phyloP scores from a whole-genome alignment of 108 stramenopile species.

The Cyclotella cryptica region DNA sequence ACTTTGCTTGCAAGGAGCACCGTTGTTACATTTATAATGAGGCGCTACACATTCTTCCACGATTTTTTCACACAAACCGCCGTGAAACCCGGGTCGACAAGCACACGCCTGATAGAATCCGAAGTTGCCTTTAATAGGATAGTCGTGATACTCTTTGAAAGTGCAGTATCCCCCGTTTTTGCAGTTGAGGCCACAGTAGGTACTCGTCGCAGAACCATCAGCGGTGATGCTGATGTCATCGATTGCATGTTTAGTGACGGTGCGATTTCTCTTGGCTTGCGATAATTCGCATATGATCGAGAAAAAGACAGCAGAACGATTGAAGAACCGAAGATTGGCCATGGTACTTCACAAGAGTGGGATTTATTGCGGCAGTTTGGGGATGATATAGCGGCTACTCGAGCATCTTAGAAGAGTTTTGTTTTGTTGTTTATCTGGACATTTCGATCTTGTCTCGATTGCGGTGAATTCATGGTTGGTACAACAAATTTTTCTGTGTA shows the following conservation, averaged over 20 bases:
- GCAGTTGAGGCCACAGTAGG: slow-evolving; percentile 9
- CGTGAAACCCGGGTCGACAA: slow-evolving; percentile 7
- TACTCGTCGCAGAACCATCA: not conserved
- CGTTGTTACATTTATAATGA: slow-evolving; percentile 7
- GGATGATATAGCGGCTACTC: too few relatives aligned
- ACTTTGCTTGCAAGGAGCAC: slow-evolving; percentile 6
- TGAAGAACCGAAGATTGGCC: too few relatives aligned
- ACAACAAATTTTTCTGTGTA: too few relatives aligned
- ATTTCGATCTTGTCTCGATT: too few relatives aligned
- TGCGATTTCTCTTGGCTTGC: not conserved
- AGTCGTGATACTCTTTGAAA: slow-evolving; percentile 21
- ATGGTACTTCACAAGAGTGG: too few relatives aligned
- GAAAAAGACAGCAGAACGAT: too few relatives aligned
- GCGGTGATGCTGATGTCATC: not conserved
- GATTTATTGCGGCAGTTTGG: too few relatives aligned
- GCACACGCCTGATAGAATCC: slow-evolving; percentile 15
- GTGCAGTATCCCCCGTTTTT: slow-evolving; percentile 22
- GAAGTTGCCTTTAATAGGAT: slow-evolving; percentile 1
- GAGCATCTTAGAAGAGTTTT: too few relatives aligned
- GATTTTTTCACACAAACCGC: slow-evolving; percentile 7
- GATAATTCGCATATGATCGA: not conserved
- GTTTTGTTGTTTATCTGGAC: too few relatives aligned
- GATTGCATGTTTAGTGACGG: not conserved
- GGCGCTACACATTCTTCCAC: slow-evolving; percentile 6
- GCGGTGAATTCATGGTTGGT: too few relatives aligned